These are phyloP conservation scores for Colletotrichum sp. DNA, from an alignment of 2,329 filamentous ascomycete genomes.

Conservation along the genomic window DNA sequence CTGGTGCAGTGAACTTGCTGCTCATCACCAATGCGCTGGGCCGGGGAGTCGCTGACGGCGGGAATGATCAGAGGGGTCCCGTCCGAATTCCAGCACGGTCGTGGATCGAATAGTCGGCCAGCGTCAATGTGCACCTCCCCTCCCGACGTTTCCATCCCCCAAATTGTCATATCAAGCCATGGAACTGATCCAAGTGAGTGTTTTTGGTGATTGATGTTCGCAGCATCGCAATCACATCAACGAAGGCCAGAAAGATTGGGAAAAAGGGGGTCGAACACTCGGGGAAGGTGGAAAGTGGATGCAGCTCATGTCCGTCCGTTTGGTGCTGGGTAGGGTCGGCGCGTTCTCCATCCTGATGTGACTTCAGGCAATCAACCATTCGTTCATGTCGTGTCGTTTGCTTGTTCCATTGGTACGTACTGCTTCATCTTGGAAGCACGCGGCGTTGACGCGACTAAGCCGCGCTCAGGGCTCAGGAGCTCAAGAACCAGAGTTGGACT, in stretches of 20 bases:
- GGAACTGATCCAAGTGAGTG: background rate
- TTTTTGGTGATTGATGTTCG: slow-evolving; percentile 3
- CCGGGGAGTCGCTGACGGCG: background rate
- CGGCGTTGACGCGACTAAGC: background rate
- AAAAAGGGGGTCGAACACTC: slow-evolving; percentile 12
- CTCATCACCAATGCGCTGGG: slow-evolving; percentile 8
- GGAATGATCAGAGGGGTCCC: slow-evolving; percentile 4
- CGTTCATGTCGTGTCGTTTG: background rate
- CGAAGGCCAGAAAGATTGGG: background rate
- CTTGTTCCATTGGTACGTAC: background rate
- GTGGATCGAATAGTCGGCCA: background rate
- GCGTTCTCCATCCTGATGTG: background rate
- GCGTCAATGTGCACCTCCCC: background rate
- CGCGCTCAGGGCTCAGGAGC: background rate
- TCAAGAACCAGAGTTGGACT: background rate
- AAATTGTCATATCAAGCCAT: slow-evolving; percentile 1
- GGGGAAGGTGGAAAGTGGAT: slow-evolving; percentile 21
- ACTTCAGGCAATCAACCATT: background rate
- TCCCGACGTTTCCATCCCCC: background rate
- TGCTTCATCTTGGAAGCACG: background rate
- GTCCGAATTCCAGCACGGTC: background rate
- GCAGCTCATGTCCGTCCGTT: slow-evolving; percentile 9
- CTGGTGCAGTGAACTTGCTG: background rate
- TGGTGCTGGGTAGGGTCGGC: background rate
- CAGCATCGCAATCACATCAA: slow-evolving; percentile 2